These are phyloP conservation scores for Polysphondylium violaceum DNA, from an alignment of 78 protist genomes.

Conservation along the genomic window DNA sequence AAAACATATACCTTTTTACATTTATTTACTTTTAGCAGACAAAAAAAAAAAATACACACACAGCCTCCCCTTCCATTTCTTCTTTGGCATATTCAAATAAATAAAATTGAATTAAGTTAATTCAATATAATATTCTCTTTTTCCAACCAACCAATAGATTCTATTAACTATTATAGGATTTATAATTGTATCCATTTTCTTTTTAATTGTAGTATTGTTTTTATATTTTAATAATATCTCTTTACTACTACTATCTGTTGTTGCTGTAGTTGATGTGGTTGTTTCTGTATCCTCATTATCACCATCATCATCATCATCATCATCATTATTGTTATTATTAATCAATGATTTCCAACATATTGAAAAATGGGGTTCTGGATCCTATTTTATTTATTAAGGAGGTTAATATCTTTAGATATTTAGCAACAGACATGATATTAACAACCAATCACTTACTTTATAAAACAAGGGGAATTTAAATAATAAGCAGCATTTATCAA, in stretches of 20 bases:
- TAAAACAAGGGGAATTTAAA: constrained; percentile 51
- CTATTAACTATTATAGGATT: constrained; percentile 6
- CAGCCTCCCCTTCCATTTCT: too few relatives aligned
- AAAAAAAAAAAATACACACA: too few relatives aligned
- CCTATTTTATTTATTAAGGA: background rate
- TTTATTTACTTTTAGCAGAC: too few relatives aligned
- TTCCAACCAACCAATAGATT: constrained; percentile 60
- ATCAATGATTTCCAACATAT: constrained; percentile 1
- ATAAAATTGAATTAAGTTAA: too few relatives aligned
- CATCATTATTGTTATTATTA: background rate
- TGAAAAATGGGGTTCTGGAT: constrained; percentile 64
- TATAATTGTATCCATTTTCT: background rate
- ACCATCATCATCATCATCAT: background rate
- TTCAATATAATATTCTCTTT: constrained; percentile 10
- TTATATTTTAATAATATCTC: background rate
- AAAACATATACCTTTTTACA: too few relatives aligned
- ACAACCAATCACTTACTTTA: constrained; percentile 2
- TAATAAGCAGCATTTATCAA: constrained; percentile 9
- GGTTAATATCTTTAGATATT: background rate
- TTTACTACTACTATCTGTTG: too few relatives aligned
- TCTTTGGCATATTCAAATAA: too few relatives aligned
- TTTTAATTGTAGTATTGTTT: constrained; percentile 10
- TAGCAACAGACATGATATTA: background rate
- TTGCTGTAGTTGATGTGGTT: too few relatives aligned
- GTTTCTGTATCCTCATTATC: background rate